Evolutionary conservation across 371 early-diverging fungal genomes (phyloP).

Genomic region (Haplosporangium sp.): DNA sequence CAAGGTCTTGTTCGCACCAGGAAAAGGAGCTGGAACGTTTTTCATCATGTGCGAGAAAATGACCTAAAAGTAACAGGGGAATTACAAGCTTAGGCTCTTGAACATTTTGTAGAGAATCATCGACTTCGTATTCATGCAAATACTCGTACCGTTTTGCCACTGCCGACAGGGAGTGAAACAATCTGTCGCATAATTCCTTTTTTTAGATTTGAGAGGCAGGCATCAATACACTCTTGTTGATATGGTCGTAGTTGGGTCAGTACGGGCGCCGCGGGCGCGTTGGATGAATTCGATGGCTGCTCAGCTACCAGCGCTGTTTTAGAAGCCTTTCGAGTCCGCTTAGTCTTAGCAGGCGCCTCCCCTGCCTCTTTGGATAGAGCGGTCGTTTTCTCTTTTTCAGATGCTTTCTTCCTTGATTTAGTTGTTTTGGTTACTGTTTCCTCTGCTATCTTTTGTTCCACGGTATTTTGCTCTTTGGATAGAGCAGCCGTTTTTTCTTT

Average conservation of each 20-base stretch:
- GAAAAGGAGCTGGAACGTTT: constrained; percentile 70
- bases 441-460: background rate
- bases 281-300: background rate
- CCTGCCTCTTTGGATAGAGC: background rate
- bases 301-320: background rate
- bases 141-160: constrained; percentile 84
- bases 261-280: background rate
- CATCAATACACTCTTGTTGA: constrained; percentile 86
- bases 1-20: constrained; percentile 78
- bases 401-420: constrained; percentile 3
- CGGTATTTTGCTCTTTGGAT: background rate
- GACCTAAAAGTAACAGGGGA: constrained; percentile 59
- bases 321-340: constrained; percentile 7
- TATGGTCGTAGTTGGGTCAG: constrained; percentile 69
- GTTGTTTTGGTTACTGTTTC: background rate
- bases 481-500: background rate
- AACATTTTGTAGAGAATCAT: background rate
- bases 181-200: constrained; percentile 76
- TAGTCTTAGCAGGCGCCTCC: constrained; percentile 1
- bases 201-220: constrained; percentile 60
- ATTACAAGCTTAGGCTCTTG: no score
- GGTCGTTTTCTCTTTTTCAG: constrained; percentile 3
- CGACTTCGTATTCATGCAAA: background rate
- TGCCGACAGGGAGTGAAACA: constrained; percentile 89
- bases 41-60: constrained; percentile 88